These are phyloP conservation scores for Sporothrix variecibatus DNA, from an alignment of 2,329 filamentous ascomycete species.

Conservation along the genomic window DNA sequence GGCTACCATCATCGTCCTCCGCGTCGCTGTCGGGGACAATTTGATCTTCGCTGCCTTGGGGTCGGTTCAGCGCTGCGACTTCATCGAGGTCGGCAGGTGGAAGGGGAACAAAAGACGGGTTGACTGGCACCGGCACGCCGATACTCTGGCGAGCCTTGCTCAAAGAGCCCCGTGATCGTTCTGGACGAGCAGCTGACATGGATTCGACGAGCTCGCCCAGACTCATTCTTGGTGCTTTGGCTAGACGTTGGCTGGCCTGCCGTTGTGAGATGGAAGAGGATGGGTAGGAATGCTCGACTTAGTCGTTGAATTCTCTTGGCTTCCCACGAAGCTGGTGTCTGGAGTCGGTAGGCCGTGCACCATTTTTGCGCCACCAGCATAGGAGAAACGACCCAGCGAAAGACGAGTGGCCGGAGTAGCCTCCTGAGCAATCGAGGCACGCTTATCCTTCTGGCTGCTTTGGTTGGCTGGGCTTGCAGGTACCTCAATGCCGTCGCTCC, in stretches of 20 bases:
- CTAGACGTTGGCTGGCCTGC: not conserved
- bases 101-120: constrained; percentile 57
- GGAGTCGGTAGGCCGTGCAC: constrained; percentile 47
- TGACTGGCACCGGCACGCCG: constrained; percentile 40
- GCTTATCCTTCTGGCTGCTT: not conserved
- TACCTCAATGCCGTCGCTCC: constrained; percentile 28
- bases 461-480: constrained; percentile 27
- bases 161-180: not conserved
- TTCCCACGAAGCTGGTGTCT: constrained; percentile 35
- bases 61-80: constrained; percentile 52
- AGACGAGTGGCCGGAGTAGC: constrained; percentile 22
- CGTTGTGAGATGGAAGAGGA: constrained; percentile 6
- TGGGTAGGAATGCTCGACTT: constrained; percentile 7
- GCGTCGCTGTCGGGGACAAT: constrained; percentile 56
- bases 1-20: constrained; percentile 42
- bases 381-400: constrained; percentile 33
- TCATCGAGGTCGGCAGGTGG: constrained; percentile 57
- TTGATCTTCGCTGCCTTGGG: constrained; percentile 58
- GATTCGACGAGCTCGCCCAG: constrained; percentile 27
- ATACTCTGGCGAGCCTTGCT: constrained; percentile 31
- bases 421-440: too few species aligned
- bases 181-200: not conserved
- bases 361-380: constrained; percentile 34
- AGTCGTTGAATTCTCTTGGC: not conserved
- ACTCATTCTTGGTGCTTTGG: constrained; percentile 21